A percentile compares a stretch with the other conserved stretches of the same genome.
Conservation (phyloP, 495 filamentous ascomycete species). For the Neurospora sp. region DNA sequence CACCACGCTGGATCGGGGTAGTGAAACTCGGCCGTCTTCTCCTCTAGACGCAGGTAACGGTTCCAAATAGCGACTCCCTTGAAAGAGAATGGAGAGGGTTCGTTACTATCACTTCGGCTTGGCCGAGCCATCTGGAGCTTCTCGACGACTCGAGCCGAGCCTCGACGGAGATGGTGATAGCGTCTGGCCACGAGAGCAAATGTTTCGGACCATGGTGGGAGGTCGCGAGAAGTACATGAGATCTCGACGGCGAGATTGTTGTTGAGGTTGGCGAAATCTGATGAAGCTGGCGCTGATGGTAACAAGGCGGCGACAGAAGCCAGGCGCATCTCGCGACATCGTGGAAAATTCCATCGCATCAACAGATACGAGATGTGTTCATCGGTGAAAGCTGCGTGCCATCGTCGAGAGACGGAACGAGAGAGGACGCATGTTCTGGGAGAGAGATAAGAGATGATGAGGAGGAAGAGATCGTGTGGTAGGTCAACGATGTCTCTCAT, state of each 20-base stretch:
- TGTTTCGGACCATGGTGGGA: conserved; percentile 26
- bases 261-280: background rate
- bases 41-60: conserved; percentile 39
- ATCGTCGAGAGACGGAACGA: conserved; percentile 45
- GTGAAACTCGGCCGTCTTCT: conserved; percentile 34
- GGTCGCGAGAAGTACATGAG: background rate
- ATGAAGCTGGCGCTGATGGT: background rate
- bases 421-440: conserved; percentile 43
- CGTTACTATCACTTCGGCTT: background rate
- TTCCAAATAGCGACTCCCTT: conserved; percentile 45
- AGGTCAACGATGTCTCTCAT: conserved; percentile 39
- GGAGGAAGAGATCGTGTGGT: conserved; percentile 43
- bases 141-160: conserved; percentile 37
- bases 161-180: conserved; percentile 44
- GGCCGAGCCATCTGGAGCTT: conserved; percentile 29
- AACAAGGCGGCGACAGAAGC: conserved; percentile 8
- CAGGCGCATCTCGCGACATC: conserved; percentile 42
- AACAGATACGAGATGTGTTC: conserved; percentile 34
- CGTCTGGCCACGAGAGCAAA: conserved; percentile 47
- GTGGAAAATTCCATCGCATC: conserved; percentile 43
- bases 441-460: conserved; percentile 41
- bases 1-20: conserved; percentile 49
- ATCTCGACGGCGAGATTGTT: conserved; percentile 9
- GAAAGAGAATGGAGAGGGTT: conserved; percentile 30
- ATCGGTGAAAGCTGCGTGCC: conserved; percentile 45